A percentile compares a stretch with the other conserved stretches of the same genome.
phyloP scores from a whole-genome alignment of 176 grass and related monocot species.

The Chrysopogon serrulatus region DNA sequence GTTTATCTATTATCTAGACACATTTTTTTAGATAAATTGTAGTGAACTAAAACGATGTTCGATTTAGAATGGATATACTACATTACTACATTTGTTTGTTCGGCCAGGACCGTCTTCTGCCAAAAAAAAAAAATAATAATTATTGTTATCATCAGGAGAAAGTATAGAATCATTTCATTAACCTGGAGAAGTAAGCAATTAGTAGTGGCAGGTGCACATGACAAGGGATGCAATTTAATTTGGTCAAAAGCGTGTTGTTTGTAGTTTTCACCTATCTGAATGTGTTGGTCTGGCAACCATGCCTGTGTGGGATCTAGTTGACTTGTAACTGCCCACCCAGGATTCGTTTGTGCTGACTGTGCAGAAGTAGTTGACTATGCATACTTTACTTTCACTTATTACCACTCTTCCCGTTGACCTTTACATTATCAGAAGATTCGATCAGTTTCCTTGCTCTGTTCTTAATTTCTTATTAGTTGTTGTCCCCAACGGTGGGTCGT shows the following conservation, averaged over 20 bases:
- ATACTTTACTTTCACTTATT: neutral
- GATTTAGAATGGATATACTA: too few relatives aligned
- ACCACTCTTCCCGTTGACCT: neutral
- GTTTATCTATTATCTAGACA: too few relatives aligned
- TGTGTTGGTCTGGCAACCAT: neutral
- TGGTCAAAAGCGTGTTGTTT: neutral
- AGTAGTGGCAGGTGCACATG: neutral
- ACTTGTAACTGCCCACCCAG: neutral
- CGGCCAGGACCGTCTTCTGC: neutral
- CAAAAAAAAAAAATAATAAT: neutral
- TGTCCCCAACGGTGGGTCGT: neutral
- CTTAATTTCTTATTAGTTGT: neutral
- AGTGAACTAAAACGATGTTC: too few relatives aligned
- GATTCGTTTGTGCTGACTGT: neutral
- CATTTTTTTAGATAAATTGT: too few relatives aligned
- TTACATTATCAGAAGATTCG: neutral
- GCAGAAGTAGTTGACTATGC: neutral
- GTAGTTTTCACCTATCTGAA: neutral
- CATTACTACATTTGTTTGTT: too few relatives aligned
- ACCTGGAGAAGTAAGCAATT: neutral
- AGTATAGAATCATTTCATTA: neutral
- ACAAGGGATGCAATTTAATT: neutral
- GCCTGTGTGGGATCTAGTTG: neutral
- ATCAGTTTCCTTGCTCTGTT: neutral
- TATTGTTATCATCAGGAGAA: neutral